These are phyloP conservation scores for Rhypophila decipiens DNA, from an alignment of 495 filamentous ascomycete genomes.

Conservation along the genomic window DNA sequence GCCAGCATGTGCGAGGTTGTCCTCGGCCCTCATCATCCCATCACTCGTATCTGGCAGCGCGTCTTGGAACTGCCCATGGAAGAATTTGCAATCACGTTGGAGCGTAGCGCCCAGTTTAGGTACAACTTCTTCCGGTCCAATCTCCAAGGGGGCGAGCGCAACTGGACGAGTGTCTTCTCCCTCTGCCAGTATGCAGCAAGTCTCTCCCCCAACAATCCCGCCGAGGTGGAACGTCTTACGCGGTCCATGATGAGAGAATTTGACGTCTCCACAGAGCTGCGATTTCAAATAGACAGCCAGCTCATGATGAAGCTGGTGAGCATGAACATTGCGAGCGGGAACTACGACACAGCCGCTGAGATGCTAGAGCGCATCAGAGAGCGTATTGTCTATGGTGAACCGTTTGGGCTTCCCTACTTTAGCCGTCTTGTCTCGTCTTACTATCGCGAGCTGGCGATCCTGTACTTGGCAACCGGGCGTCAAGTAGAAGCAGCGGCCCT, in stretches of 20 bases:
- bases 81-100: slow-evolving; percentile 8
- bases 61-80: slow-evolving; percentile 4
- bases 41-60: slow-evolving; percentile 9
- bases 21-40: slow-evolving; percentile 13
- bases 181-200: not conserved
- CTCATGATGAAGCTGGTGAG: slow-evolving; percentile 9
- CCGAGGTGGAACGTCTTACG: slow-evolving; percentile 6
- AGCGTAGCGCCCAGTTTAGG: slow-evolving; percentile 7
- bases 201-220: not conserved
- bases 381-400: not conserved
- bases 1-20: slow-evolving; percentile 9
- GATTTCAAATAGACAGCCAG: slow-evolving; percentile 1
- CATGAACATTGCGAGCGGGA: slow-evolving; percentile 3
- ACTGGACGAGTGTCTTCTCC: not conserved
- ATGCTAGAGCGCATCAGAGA: slow-evolving; percentile 1
- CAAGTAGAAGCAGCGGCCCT: not conserved
- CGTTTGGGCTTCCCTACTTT: not conserved
- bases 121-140: slow-evolving; percentile 12
- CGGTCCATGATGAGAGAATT: not conserved
- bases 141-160: not conserved
- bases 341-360: slow-evolving; percentile 6
- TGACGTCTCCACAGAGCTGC: not conserved
- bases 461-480: not conserved
- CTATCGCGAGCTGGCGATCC: slow-evolving; percentile 1
- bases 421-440: not conserved